Evolutionary conservation across 2,329 filamentous ascomycete species (phyloP).

Genomic region (Nigrograna mackinnonii): DNA sequence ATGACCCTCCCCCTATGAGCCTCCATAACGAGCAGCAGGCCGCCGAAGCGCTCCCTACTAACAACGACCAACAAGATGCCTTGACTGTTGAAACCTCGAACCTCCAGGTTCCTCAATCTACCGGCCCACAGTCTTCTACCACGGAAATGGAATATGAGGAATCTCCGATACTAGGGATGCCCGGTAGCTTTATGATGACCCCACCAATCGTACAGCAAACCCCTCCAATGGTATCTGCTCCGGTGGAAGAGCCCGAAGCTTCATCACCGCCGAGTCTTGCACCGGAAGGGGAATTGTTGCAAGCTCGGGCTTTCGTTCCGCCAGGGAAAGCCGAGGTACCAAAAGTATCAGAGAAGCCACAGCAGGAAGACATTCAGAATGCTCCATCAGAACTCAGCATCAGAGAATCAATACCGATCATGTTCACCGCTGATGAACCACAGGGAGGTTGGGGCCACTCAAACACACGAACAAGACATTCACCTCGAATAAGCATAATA

Average conservation of each 20-base stretch:
- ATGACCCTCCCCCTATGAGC: too few relatives aligned
- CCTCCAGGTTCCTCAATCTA: conserved; percentile 30
- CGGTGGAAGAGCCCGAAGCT: background rate
- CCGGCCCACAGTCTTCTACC: conserved; percentile 35
- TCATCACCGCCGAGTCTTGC: conserved; percentile 8
- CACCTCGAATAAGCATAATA: conserved; percentile 18
- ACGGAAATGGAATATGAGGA: conserved; percentile 55
- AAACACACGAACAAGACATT: conserved; percentile 7
- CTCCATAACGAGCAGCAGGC: background rate
- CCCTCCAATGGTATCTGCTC: conserved; percentile 5
- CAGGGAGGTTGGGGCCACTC: conserved; percentile 11
- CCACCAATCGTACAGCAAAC: conserved; percentile 34
- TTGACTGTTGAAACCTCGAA: conserved; percentile 31
- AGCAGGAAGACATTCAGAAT: conserved; percentile 10
- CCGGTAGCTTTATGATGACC: conserved; percentile 60
- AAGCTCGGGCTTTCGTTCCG: conserved; percentile 30
- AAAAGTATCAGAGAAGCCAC: conserved; percentile 19
- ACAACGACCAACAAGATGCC: conserved; percentile 5
- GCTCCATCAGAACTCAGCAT: conserved; percentile 53
- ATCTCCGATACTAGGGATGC: conserved; percentile 69
- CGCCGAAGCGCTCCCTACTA: background rate
- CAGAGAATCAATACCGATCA: conserved; percentile 59
- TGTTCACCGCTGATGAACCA: conserved; percentile 53
- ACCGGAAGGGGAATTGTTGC: conserved; percentile 23
- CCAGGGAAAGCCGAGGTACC: conserved; percentile 10